Evolutionary conservation across 192 early-diverging fungal genomes (phyloP).

Genomic region (Coemansia sp.): DNA sequence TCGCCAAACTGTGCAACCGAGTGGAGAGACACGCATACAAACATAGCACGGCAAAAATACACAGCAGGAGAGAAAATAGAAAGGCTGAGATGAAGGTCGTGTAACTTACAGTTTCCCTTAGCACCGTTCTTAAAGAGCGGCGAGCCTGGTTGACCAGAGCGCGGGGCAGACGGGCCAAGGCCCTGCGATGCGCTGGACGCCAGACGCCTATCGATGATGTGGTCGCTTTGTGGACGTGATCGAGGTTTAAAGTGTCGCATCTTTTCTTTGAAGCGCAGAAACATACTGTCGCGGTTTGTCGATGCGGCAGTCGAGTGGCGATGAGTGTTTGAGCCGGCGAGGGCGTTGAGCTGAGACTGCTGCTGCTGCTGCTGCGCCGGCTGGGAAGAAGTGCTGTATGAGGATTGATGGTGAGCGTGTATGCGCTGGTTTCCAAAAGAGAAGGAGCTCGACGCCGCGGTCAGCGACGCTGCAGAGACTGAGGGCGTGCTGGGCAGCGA

Average conservation of each 20-base stretch:
- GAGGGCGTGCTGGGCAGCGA: slow-evolving; percentile 40
- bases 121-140: slow-evolving; percentile 20
- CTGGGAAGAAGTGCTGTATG: slow-evolving; percentile 18
- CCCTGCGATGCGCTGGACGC: slow-evolving; percentile 10
- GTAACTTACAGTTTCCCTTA: slow-evolving; percentile 39
- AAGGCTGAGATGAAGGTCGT: background rate
- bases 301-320: slow-evolving; percentile 32
- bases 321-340: slow-evolving; percentile 15
- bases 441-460: slow-evolving; percentile 41
- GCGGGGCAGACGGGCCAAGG: slow-evolving; percentile 4
- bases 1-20: background rate
- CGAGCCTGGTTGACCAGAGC: slow-evolving; percentile 5
- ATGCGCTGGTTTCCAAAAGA: slow-evolving; percentile 41
- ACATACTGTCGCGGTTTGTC: slow-evolving; percentile 51
- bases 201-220: slow-evolving; percentile 28
- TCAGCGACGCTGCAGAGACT: slow-evolving; percentile 34
- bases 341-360: slow-evolving; percentile 3
- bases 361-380: slow-evolving; percentile 11
- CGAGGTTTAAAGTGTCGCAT: slow-evolving; percentile 44
- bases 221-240: slow-evolving; percentile 49
- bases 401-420: slow-evolving; percentile 21
- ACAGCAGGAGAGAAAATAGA: background rate
- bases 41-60: background rate
- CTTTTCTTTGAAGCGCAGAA: slow-evolving; percentile 50
- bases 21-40: background rate